phyloP scores from a whole-genome alignment of 176 grass and related monocot genomes.

The Saccharum spontaneum region DNA sequence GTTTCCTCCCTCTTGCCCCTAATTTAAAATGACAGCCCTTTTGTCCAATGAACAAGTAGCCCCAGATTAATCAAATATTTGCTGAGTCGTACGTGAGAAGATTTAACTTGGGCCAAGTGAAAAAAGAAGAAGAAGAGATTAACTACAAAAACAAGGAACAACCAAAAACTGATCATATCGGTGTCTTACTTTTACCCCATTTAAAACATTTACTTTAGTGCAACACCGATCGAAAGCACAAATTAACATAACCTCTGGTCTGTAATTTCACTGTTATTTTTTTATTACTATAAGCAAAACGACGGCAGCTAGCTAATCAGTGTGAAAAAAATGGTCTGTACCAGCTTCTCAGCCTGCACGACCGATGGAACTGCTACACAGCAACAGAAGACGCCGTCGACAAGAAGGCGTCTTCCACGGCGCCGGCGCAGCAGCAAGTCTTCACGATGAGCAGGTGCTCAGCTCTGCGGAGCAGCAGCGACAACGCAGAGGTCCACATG shows the following conservation, averaged over 20 bases:
- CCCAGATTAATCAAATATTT: neutral
- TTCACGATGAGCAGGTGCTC: constrained; percentile 69
- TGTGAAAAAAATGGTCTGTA: neutral
- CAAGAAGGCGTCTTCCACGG: neutral
- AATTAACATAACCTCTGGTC: neutral
- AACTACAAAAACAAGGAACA: neutral
- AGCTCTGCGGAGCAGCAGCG: constrained; percentile 46
- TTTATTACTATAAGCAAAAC: neutral
- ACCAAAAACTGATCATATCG: neutral
- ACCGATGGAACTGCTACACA: constrained; percentile 76
- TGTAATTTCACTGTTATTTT: neutral
- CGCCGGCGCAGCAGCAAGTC: constrained; percentile 8
- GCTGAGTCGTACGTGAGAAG: neutral
- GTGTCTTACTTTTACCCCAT: neutral
- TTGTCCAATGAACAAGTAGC: neutral
- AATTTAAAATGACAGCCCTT: neutral
- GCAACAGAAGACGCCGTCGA: constrained; percentile 30
- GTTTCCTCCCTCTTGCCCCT: neutral
- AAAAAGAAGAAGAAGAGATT: neutral
- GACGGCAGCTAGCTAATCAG: neutral
- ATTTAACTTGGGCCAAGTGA: neutral
- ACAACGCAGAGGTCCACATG: constrained; percentile 66
- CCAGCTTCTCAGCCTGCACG: constrained; percentile 84
- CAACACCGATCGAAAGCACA: neutral
- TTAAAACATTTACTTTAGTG: neutral